A percentile compares a stretch with the other conserved stretches of the same genome.
phyloP scores from a whole-genome alignment of 2,329 filamentous ascomycete genomes.

The Apiospora phragmitis region DNA sequence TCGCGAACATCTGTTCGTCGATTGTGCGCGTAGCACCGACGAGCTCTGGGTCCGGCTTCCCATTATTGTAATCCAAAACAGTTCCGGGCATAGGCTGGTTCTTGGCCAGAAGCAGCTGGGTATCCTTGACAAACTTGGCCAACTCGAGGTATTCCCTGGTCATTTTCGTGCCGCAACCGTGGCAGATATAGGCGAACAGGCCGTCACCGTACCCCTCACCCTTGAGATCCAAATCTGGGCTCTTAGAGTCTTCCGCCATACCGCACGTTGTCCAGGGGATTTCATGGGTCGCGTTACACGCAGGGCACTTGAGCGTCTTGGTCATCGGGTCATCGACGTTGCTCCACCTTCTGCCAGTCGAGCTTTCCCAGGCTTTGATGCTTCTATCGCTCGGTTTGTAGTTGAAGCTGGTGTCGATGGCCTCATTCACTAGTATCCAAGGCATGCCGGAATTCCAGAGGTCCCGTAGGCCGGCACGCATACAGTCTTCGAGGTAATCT shows the following conservation, averaged over 20 bases:
- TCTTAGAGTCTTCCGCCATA: constrained; percentile 35
- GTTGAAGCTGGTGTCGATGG: constrained; percentile 60
- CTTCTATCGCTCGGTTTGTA: constrained; percentile 51
- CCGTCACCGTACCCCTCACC: constrained; percentile 64
- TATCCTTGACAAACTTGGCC: constrained; percentile 61
- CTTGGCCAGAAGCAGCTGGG: constrained; percentile 45
- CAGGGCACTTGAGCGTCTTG: constrained; percentile 56
- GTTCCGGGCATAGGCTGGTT: constrained; percentile 67
- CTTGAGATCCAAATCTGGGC: constrained; percentile 33
- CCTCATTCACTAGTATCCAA: constrained; percentile 59
- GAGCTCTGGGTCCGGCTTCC: constrained; percentile 42
- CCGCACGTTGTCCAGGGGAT: constrained; percentile 63
- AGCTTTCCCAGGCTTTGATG: constrained; percentile 45
- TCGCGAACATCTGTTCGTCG: constrained; percentile 52
- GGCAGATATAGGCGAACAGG: constrained; percentile 52
- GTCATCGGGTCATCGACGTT: constrained; percentile 51
- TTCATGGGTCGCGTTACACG: constrained; percentile 42
- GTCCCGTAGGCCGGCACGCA: constrained; percentile 55
- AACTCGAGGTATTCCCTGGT: constrained; percentile 61
- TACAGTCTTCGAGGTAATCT: constrained; percentile 71
- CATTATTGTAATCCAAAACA: constrained; percentile 54
- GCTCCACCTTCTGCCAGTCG: constrained; percentile 58
- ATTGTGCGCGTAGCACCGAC: neutral
- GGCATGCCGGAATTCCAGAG: constrained; percentile 67
- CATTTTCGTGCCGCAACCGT: constrained; percentile 49